phyloP scores from a whole-genome alignment of 1,139 yeast species.

The Geotrichum citri-aurantii region DNA sequence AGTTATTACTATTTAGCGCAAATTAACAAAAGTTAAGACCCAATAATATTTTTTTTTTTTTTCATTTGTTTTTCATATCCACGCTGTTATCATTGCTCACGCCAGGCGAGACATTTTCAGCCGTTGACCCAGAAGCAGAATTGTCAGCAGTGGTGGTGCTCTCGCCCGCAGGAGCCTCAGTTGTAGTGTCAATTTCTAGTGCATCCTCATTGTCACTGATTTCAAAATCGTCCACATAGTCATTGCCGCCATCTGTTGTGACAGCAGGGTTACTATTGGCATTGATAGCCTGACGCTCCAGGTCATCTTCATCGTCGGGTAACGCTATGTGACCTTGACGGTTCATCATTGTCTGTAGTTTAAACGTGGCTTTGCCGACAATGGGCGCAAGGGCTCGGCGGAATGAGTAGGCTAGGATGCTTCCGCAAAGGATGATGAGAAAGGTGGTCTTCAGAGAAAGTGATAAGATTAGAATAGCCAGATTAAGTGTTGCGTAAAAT shows the following conservation, averaged over 20 bases:
- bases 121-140: background rate
- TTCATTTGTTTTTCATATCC: background rate
- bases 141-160: background rate
- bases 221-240: constrained; percentile 4
- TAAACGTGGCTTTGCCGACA: constrained; percentile 12
- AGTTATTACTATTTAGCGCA: background rate
- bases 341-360: constrained; percentile 9
- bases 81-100: background rate
- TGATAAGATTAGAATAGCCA: background rate
- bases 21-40: background rate
- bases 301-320: constrained; percentile 8
- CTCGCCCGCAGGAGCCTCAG: background rate
- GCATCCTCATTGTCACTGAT: constrained; percentile 7
- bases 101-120: background rate
- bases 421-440: constrained; percentile 1
- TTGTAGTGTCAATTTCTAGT: background rate
- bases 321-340: constrained; percentile 1
- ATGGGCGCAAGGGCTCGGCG: constrained; percentile 14
- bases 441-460: constrained; percentile 4
- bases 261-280: background rate
- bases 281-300: constrained; percentile 2
- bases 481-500: too few species aligned
- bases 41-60: too few species aligned
- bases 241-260: background rate
- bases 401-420: constrained; percentile 10